Conservation (phyloP, 768 basidiomycete genomes). For the Leccinum truebloodii region DNA sequence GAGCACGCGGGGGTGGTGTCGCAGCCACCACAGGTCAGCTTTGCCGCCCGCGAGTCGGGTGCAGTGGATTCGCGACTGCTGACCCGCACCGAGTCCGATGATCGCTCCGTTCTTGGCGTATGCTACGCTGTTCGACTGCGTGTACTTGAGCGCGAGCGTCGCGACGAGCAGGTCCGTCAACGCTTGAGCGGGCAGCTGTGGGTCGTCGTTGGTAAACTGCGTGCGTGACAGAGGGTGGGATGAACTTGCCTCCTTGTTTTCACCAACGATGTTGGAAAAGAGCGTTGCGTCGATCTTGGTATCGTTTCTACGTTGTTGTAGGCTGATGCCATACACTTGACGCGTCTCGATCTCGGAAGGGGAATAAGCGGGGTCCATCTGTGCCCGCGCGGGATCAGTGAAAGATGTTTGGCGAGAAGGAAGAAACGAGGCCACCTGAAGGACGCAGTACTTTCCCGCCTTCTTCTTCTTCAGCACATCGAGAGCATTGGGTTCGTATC, state of each 20-base stretch:
- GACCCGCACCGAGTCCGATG: slow-evolving; percentile 95
- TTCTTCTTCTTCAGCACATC: slow-evolving; percentile 95
- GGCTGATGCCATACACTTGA: slow-evolving; percentile 89
- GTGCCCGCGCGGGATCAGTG: slow-evolving; percentile 9
- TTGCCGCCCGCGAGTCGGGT: slow-evolving; percentile 96
- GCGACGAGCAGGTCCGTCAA: slow-evolving; percentile 94
- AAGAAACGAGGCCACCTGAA: slow-evolving; percentile 58
- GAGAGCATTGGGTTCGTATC: slow-evolving; percentile 84
- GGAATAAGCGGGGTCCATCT: slow-evolving; percentile 88
- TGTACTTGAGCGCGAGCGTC: slow-evolving; percentile 96
- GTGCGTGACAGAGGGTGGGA: background rate
- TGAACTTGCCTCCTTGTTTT: slow-evolving; percentile 75
- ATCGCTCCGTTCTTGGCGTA: slow-evolving; percentile 92
- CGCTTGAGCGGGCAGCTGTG: slow-evolving; percentile 72
- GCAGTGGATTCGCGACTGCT: slow-evolving; percentile 99
- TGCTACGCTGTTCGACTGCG: slow-evolving; percentile 98
- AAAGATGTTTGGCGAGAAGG: background rate
- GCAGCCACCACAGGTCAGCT: slow-evolving; percentile 99
- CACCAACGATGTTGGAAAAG: slow-evolving; percentile 87
- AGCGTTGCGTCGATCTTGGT: slow-evolving; percentile 78
- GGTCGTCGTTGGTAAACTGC: background rate
- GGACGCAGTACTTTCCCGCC: slow-evolving; percentile 96
- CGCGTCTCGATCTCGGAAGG: slow-evolving; percentile 86
- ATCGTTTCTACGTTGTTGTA: slow-evolving; percentile 92
- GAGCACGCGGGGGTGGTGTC: slow-evolving; percentile 94